phyloP scores from a whole-genome alignment of 805 yeast genomes.

The Starmerella bacillaris region DNA sequence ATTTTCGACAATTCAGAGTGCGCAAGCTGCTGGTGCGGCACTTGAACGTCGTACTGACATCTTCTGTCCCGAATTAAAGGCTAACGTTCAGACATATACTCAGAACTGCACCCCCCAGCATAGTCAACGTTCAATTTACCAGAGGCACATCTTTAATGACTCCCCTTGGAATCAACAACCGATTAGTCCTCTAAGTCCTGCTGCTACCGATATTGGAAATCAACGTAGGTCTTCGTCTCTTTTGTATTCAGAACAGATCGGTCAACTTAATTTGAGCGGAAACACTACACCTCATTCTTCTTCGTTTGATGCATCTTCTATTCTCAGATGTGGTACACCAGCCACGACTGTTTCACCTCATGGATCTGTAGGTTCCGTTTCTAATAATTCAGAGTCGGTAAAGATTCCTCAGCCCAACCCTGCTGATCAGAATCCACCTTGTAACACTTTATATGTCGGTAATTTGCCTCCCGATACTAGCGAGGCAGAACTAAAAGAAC shows the following conservation, averaged over 20 bases:
- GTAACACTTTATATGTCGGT: slow-evolving; percentile 92
- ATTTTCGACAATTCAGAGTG: slow-evolving; percentile 19
- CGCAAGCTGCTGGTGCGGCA: slow-evolving; percentile 18
- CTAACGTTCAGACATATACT: slow-evolving; percentile 6
- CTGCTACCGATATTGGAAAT: neutral
- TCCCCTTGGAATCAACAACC: slow-evolving; percentile 14
- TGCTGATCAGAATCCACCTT: slow-evolving; percentile 97
- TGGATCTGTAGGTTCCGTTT: neutral
- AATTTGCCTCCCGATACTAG: slow-evolving; percentile 94
- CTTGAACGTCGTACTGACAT: slow-evolving; percentile 20
- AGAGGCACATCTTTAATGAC: slow-evolving; percentile 10
- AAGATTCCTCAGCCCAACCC: slow-evolving; percentile 57
- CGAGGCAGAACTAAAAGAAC: slow-evolving; percentile 72
- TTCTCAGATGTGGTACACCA: no score
- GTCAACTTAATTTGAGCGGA: neutral
- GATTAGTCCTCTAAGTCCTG: slow-evolving; percentile 10
- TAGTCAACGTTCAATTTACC: slow-evolving; percentile 9
- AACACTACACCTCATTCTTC: neutral
- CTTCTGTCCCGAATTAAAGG: slow-evolving; percentile 13
- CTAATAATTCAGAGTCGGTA: neutral
- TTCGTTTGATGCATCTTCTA: neutral
- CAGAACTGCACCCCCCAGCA: slow-evolving; percentile 1
- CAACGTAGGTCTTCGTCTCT: neutral
- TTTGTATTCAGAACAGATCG: neutral
- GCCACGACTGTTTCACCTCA: neutral